These are phyloP conservation scores for Pseudocercospora pini-densiflorae DNA, from an alignment of 2,329 filamentous ascomycete genomes.

Conservation along the genomic window DNA sequence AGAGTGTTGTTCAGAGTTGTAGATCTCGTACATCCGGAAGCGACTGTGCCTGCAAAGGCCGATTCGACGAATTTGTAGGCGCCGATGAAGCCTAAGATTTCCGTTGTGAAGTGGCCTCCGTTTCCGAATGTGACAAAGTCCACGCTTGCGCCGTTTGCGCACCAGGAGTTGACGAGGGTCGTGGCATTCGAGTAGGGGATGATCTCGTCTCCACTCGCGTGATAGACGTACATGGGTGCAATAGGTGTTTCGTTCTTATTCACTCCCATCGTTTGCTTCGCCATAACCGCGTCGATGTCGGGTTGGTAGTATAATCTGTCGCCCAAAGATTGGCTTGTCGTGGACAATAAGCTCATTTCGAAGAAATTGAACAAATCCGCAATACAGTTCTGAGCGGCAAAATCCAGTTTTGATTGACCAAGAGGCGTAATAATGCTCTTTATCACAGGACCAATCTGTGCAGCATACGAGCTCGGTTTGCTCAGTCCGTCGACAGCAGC, in stretches of 20 bases:
- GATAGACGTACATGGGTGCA: conserved; percentile 37
- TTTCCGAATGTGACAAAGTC: conserved; percentile 33
- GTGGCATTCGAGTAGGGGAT: conserved; percentile 37
- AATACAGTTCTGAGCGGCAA: conserved; percentile 31
- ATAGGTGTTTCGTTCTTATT: conserved; percentile 31
- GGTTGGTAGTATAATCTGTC: conserved; percentile 31
- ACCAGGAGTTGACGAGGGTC: conserved; percentile 34
- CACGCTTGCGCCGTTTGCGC: conserved; percentile 33
- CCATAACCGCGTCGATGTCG: conserved; percentile 26
- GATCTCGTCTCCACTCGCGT: conserved; percentile 36
- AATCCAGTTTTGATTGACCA: conserved; percentile 25
- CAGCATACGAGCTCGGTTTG: conserved; percentile 32
- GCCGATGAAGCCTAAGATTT: conserved; percentile 32
- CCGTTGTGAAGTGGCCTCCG: conserved; percentile 36
- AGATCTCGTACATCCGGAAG: conserved; percentile 27
- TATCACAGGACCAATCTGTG: conserved; percentile 27
- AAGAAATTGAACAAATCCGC: conserved; percentile 32
- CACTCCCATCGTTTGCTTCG: conserved; percentile 31
- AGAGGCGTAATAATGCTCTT: conserved; percentile 29
- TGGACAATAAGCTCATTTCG: conserved; percentile 25
- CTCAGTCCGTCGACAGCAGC: conserved; percentile 30
- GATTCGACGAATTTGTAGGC: conserved; percentile 32
- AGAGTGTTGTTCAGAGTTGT: conserved; percentile 28
- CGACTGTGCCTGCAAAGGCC: conserved; percentile 32
- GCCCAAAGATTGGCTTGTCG: conserved; percentile 30